phyloP scores from a whole-genome alignment of 2,329 filamentous ascomycete species.

The Colletotrichum gloeosporioides region DNA sequence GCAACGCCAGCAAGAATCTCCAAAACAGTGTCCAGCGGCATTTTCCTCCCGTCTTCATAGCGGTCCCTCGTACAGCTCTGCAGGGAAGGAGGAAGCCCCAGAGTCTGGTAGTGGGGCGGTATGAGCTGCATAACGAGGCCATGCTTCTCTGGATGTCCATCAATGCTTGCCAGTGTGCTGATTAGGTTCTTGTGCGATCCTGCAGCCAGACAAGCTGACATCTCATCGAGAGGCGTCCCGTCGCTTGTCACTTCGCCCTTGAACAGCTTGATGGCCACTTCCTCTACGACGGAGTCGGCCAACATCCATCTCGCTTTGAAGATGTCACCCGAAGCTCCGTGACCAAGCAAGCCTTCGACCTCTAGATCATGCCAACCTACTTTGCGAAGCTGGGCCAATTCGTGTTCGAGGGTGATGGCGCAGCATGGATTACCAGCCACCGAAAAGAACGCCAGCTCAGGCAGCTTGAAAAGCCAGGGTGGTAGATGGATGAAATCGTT shows the following conservation, averaged over 20 bases:
- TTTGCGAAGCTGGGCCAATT: conserved; percentile 34
- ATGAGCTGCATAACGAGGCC: conserved; percentile 54
- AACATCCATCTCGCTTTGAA: conserved; percentile 43
- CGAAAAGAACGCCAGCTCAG: conserved; percentile 50
- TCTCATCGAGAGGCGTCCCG: conserved; percentile 53
- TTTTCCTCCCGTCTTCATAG: conserved; percentile 34
- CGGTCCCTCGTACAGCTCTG: conserved; percentile 51
- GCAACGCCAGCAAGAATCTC: conserved; percentile 45
- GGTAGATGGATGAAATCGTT: conserved; percentile 46
- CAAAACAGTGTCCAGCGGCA: conserved; percentile 35
- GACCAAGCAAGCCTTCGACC: conserved; percentile 44
- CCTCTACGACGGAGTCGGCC: conserved; percentile 29
- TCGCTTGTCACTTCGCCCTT: conserved; percentile 51
- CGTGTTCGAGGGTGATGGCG: conserved; percentile 19
- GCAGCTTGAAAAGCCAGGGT: conserved; percentile 47
- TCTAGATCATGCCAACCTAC: conserved; percentile 47
- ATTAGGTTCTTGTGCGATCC: conserved; percentile 52
- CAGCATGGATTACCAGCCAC: conserved; percentile 53
- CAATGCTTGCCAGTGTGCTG: conserved; percentile 47
- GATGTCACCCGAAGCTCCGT: conserved; percentile 53
- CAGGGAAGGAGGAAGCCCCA: conserved; percentile 49
- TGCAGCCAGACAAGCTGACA: conserved; percentile 50
- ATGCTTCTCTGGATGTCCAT: conserved; percentile 42
- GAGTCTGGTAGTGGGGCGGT: conserved; percentile 43
- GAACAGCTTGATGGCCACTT: conserved; percentile 55